Percentiles rank a stretch among this genome's conserved stretches.
Evolutionary conservation across 345 rosid species (phyloP).

Genomic region (Camelina neglecta): DNA sequence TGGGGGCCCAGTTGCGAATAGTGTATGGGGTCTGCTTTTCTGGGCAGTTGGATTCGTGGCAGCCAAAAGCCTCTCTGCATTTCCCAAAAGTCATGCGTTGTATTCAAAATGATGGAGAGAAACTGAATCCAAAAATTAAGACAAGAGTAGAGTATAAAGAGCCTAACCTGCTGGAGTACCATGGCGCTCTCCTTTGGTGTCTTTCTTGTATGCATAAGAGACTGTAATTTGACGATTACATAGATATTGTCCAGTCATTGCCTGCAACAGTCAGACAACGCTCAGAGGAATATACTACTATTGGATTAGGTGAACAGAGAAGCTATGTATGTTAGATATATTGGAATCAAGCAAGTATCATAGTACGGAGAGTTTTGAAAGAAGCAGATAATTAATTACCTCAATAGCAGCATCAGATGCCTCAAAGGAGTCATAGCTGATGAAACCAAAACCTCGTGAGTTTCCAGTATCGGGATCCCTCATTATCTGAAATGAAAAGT

Average conservation of each 20-base stretch:
- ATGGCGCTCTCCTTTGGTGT: slow-evolving; percentile 97
- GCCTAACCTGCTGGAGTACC: slow-evolving; percentile 96
- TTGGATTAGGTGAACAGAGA: neutral
- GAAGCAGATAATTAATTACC: slow-evolving; percentile 48
- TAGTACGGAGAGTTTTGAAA: neutral
- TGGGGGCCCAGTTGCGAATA: slow-evolving; percentile 95
- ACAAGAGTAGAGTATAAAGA: slow-evolving; percentile 21
- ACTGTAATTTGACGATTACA: slow-evolving; percentile 97
- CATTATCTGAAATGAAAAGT: slow-evolving; percentile 68
- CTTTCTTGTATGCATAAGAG: slow-evolving; percentile 97
- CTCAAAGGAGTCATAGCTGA: slow-evolving; percentile 97
- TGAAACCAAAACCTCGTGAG: slow-evolving; percentile 98
- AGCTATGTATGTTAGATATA: neutral
- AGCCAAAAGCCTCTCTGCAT: slow-evolving; percentile 94
- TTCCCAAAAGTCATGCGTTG: slow-evolving; percentile 18
- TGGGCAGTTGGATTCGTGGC: slow-evolving; percentile 84
- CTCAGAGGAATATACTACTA: slow-evolving; percentile 5
- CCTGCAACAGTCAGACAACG: slow-evolving; percentile 51
- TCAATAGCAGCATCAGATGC: slow-evolving; percentile 99
- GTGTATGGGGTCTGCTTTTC: slow-evolving; percentile 93
- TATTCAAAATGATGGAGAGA: neutral
- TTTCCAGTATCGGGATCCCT: slow-evolving; percentile 98
- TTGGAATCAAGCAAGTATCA: neutral
- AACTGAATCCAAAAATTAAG: neutral
- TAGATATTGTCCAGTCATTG: slow-evolving; percentile 97